Conservation (phyloP, 208 protist genomes). For the Leishmania mexicana region DNA sequence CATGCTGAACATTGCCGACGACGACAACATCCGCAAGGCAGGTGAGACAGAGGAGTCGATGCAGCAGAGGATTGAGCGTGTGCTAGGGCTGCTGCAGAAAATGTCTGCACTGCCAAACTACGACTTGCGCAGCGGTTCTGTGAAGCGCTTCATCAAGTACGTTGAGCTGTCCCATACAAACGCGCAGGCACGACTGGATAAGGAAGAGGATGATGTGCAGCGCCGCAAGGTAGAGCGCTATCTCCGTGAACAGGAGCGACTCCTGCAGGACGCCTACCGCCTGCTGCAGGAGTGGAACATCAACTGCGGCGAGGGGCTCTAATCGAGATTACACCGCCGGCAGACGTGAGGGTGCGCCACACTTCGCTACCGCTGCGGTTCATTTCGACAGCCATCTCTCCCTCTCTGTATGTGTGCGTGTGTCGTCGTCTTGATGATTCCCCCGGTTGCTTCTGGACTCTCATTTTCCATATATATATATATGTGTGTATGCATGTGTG, state of each 20-base stretch:
- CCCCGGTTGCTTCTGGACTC: background rate
- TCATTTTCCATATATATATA: background rate
- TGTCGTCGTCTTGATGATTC: background rate
- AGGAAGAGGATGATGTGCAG: slow-evolving; percentile 43
- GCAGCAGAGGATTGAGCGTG: slow-evolving; percentile 42
- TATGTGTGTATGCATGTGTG: background rate
- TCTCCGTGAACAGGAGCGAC: slow-evolving; percentile 58
- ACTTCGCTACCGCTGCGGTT: background rate
- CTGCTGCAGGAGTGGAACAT: slow-evolving; percentile 55
- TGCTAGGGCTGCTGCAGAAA: slow-evolving; percentile 47
- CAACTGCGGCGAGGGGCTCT: slow-evolving; percentile 22
- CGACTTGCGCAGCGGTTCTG: slow-evolving; percentile 72
- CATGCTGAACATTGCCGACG: slow-evolving; percentile 68
- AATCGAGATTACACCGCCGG: background rate
- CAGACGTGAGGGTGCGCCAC: background rate
- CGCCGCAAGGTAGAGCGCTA: slow-evolving; percentile 55
- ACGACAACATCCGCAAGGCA: slow-evolving; percentile 34
- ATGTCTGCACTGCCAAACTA: slow-evolving; percentile 69
- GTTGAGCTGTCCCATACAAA: slow-evolving; percentile 57
- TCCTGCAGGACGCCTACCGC: slow-evolving; percentile 51
- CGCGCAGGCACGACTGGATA: slow-evolving; percentile 39
- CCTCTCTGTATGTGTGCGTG: background rate
- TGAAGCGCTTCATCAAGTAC: slow-evolving; percentile 76
- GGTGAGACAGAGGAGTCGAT: slow-evolving; percentile 40
- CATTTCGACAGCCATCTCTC: no score